Base-by-base conservation (phyloP, 2,329 filamentous ascomycete genomes). In the Neonectria sp. region DNA sequence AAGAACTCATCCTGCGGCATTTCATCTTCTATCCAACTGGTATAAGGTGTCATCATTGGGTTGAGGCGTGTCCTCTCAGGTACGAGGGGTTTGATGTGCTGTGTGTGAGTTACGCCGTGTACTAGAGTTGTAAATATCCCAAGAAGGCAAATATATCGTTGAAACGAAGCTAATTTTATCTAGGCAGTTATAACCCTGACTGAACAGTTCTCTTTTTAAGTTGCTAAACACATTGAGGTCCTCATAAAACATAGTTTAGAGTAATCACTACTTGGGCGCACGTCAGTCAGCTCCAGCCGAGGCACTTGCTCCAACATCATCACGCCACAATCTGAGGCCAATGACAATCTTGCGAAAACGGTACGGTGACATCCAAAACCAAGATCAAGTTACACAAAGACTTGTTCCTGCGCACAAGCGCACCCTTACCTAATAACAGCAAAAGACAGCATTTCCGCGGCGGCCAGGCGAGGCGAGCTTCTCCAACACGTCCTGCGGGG, bases 401-500 rank as follows among this genome's bases (percentile, higher is more conserved):
- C 49, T 17, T 12, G 27, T 24, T 52, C 29, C 29, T 52, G 49
- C 29, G 17, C 12, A 21, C 33, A 21, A 52, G 31, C 29, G 49
- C 29, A n/a, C 12, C 31, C n/a, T 53, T 35, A 12, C n/a, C 49
- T n/a, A 33, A 8, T n/a, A 33, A 8, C 27, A 21, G 17, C 9
- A 6, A 25, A 6, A 35, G 29, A 35, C 6, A 15, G 51, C 29
- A 9, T 35, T 7, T 35, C 12, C 29, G 31, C 31, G 11, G n/a
- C 51, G 11, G 12, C 29, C 29, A 15, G 31, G 37, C n/a, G 40
- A 43, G 40, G 55, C 21, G 55, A 56, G 35, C 21, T 59, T 59
- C 56, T 48, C 56, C 56, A 59, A 59, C 24, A 4, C 12, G 43
- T 17, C 6, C 40, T 59, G 56, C 56, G 56, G 56, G 49, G 49